Percentiles rank a stretch among this genome's conserved stretches.
Conservation (phyloP, 2,329 filamentous ascomycete species). For the Colletotrichum viniferum region DNA sequence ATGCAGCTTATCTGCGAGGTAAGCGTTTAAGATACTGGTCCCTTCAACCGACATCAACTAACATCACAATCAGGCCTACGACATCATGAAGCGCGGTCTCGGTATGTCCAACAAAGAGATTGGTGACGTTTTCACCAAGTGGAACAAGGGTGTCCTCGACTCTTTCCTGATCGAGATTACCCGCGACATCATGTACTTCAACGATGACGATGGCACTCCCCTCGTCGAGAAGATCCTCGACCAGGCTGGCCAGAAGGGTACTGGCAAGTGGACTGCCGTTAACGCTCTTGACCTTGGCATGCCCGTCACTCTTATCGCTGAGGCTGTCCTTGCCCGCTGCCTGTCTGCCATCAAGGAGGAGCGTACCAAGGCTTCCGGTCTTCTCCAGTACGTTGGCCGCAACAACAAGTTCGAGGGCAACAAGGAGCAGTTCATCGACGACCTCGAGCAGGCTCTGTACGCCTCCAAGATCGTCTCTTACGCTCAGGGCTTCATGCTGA, state of each 20-base stretch:
- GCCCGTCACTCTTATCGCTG: conserved; percentile 97
- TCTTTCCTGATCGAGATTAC: conserved; percentile 99
- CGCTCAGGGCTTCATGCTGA: conserved; percentile 99
- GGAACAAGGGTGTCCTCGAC: conserved; percentile 98
- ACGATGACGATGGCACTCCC: conserved; percentile 88
- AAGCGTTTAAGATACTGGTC: conserved; percentile 31
- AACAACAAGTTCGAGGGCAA: conserved; percentile 82
- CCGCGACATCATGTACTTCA: conserved; percentile 97
- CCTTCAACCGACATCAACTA: not conserved
- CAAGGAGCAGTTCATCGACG: conserved; percentile 91
- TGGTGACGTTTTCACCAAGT: conserved; percentile 89
- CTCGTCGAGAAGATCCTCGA: conserved; percentile 99
- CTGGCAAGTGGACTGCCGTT: conserved; percentile 99
- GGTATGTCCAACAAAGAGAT: conserved; percentile 92
- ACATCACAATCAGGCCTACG: conserved; percentile 77
- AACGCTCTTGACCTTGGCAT: conserved; percentile 98
- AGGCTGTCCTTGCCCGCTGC: conserved; percentile 95
- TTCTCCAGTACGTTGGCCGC: conserved; percentile 77
- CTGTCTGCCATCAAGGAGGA: conserved; percentile 93
- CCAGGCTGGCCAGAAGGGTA: conserved; percentile 98
- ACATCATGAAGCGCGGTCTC: conserved; percentile 99
- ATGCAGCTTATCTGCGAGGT: conserved; percentile 99
- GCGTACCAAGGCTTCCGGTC: conserved; percentile 79
- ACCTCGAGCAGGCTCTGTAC: conserved; percentile 98
- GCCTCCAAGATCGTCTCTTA: conserved; percentile 99